These are phyloP conservation scores for Gossypium turneri DNA, from an alignment of 345 rosid species.

Conservation along the genomic window DNA sequence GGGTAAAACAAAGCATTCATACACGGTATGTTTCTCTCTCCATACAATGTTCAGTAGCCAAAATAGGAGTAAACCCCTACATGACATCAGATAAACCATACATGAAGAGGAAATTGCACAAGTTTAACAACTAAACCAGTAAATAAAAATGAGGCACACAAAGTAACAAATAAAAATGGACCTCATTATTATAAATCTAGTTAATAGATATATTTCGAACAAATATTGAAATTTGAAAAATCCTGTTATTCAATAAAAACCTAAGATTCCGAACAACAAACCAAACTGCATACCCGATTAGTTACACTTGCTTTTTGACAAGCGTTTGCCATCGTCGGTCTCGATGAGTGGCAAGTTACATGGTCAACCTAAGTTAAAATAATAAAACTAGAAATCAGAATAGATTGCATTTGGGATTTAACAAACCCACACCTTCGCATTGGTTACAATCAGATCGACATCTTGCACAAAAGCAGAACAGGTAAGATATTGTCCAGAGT, in stretches of 20 bases:
- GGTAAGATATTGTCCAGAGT: conserved; percentile 75
- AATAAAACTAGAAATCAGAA: not conserved
- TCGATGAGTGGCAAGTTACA: not conserved
- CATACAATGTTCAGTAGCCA: too few species aligned
- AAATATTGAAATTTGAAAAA: not conserved
- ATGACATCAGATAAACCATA: too few species aligned
- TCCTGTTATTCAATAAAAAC: not conserved
- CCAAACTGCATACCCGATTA: not conserved
- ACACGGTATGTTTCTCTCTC: too few species aligned
- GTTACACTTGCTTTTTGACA: not conserved
- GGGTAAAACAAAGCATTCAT: too few species aligned
- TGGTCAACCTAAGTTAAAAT: not conserved
- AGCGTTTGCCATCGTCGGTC: not conserved
- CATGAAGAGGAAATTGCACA: too few species aligned
- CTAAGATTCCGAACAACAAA: not conserved
- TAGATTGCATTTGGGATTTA: not conserved
- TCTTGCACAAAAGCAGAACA: conserved; percentile 84
- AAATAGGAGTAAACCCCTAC: too few species aligned
- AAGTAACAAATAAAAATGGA: not conserved
- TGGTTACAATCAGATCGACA: conserved; percentile 72
- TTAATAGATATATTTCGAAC: not conserved
- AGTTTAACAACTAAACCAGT: too few species aligned
- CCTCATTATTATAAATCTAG: not conserved
- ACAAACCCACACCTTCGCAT: conserved; percentile 66
- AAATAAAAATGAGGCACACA: not conserved